These are phyloP conservation scores for Cercis canadensis DNA, from an alignment of 306 rosid genomes.

Conservation along the genomic window DNA sequence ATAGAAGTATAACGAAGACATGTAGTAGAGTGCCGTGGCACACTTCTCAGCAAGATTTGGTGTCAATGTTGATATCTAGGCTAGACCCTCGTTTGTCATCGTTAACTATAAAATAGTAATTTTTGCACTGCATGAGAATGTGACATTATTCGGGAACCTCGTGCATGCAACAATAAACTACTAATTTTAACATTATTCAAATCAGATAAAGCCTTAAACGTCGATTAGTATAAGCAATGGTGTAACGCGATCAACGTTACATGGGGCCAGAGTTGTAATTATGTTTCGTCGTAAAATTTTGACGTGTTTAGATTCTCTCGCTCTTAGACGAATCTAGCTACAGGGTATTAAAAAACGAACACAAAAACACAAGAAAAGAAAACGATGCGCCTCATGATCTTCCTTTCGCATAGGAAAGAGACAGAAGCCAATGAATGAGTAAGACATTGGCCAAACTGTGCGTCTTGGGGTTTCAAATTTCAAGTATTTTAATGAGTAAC, in stretches of 20 bases:
- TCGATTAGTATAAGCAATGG: slow-evolving; percentile 25
- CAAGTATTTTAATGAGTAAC: background rate
- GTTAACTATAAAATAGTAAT: slow-evolving; percentile 39
- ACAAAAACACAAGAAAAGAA: slow-evolving; percentile 9
- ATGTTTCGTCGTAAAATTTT: background rate
- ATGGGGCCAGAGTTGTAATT: slow-evolving; percentile 32
- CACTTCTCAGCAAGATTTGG: slow-evolving; percentile 44
- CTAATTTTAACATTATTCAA: slow-evolving; percentile 30
- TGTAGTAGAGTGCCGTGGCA: slow-evolving; percentile 28
- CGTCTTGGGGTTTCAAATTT: slow-evolving; percentile 24
- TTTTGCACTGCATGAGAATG: slow-evolving; percentile 46
- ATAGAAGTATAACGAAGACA: background rate
- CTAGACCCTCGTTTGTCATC: slow-evolving; percentile 23
- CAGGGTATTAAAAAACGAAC: slow-evolving; percentile 20
- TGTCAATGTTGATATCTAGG: slow-evolving; percentile 1
- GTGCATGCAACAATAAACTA: slow-evolving; percentile 54
- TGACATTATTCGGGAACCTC: slow-evolving; percentile 58
- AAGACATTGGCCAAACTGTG: slow-evolving; percentile 28
- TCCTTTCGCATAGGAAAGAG: slow-evolving; percentile 32
- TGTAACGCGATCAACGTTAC: slow-evolving; percentile 39
- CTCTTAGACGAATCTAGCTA: slow-evolving; percentile 25
- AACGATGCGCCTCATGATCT: background rate
- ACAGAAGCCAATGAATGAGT: slow-evolving; percentile 21
- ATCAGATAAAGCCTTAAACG: slow-evolving; percentile 30
- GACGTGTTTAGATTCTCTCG: slow-evolving; percentile 16